Evolutionary conservation across 2,329 filamentous ascomycete species (phyloP).

Genomic region (Biscogniauxia marginata): DNA sequence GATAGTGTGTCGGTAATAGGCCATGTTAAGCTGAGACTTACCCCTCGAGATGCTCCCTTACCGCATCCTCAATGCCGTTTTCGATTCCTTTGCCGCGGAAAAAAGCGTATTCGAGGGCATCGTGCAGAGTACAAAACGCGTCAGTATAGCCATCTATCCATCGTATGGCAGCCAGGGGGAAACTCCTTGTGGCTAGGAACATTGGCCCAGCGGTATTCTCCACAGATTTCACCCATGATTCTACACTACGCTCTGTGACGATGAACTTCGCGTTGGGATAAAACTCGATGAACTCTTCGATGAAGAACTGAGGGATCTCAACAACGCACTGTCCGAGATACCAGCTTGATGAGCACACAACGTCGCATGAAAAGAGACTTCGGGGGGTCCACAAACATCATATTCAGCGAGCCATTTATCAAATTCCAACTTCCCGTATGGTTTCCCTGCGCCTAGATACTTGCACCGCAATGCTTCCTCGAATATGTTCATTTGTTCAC

Average conservation of each 20-base stretch:
- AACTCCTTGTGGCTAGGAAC: constrained; percentile 10
- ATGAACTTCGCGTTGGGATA: constrained; percentile 36
- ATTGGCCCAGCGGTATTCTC: constrained; percentile 22
- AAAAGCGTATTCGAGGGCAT: constrained; percentile 7
- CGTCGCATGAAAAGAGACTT: background rate
- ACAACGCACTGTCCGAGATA: constrained; percentile 15
- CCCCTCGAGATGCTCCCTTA: constrained; percentile 11
- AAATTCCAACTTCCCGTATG: constrained; percentile 25
- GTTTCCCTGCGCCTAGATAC: constrained; percentile 18
- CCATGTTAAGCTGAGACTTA: constrained; percentile 7
- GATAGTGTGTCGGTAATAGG: background rate
- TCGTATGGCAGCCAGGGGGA: constrained; percentile 26
- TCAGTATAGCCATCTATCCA: constrained; percentile 20
- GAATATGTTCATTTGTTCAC: constrained; percentile 15
- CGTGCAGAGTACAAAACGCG: constrained; percentile 16
- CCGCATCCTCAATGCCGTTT: constrained; percentile 9
- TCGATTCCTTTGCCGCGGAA: constrained; percentile 14
- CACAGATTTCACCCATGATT: constrained; percentile 32
- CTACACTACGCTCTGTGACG: constrained; percentile 31
- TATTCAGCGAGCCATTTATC: constrained; percentile 26
- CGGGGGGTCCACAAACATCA: constrained; percentile 16
- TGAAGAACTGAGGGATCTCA: constrained; percentile 28
- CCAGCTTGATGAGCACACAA: background rate
- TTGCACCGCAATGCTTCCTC: constrained; percentile 23
- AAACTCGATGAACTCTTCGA: constrained; percentile 27